Percentiles rank a stretch among this genome's conserved stretches.
Conservation (phyloP, 2,329 filamentous ascomycete genomes). For the Xylaria sp. region DNA sequence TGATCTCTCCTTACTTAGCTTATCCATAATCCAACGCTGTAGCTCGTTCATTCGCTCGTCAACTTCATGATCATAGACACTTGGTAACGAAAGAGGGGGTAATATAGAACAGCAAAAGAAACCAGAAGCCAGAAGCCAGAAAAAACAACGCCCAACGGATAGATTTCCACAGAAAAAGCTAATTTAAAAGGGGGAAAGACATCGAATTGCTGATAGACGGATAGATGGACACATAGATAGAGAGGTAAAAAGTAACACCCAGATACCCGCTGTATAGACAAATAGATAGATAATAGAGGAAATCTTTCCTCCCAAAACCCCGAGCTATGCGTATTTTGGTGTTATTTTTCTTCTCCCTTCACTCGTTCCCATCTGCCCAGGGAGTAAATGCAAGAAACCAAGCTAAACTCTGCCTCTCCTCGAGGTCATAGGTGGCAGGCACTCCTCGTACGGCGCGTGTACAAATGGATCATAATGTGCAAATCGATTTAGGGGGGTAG, state of each 20-base stretch:
- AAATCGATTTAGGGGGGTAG: constrained; percentile 16
- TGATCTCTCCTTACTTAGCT: not conserved
- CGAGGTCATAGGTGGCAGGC: not conserved
- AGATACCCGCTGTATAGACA: constrained; percentile 19
- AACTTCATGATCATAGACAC: constrained; percentile 22
- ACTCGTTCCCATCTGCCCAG: not conserved
- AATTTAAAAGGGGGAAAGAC: not conserved
- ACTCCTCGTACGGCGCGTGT: constrained; percentile 22
- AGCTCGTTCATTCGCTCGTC: not conserved
- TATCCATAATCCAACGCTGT: not conserved
- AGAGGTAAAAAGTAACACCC: not conserved
- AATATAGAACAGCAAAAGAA: not conserved
- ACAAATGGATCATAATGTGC: constrained; percentile 12
- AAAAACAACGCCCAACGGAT: not conserved
- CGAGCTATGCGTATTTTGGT: constrained; percentile 25
- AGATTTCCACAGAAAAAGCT: not conserved
- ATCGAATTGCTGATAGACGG: not conserved
- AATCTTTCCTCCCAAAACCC: constrained; percentile 25
- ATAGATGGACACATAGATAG: not conserved
- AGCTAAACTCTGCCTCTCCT: constrained; percentile 21
- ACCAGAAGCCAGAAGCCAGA: not conserved
- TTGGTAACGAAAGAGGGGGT: not conserved
- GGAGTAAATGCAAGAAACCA: constrained; percentile 25
- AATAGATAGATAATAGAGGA: constrained; percentile 16
- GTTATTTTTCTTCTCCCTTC: constrained; percentile 18